phyloP scores from a whole-genome alignment of 257 asterid genomes.

The Eustoma russellianum region DNA sequence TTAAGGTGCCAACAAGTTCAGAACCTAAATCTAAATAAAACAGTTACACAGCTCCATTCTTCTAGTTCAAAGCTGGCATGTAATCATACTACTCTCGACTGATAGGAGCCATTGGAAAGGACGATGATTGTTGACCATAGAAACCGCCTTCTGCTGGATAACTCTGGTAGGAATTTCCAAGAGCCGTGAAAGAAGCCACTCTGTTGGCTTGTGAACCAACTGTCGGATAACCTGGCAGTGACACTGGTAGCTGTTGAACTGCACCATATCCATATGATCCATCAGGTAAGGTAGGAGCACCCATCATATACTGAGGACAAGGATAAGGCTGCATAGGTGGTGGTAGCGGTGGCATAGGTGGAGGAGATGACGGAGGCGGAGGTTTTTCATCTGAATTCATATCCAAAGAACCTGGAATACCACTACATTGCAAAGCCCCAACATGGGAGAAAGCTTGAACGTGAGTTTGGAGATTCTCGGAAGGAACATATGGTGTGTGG shows the following conservation, averaged over 20 bases:
- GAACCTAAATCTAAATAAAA: not conserved
- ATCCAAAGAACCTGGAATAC: constrained; percentile 23
- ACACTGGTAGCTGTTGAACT: constrained; percentile 31
- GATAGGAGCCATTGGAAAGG: constrained; percentile 63
- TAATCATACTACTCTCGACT: constrained; percentile 33
- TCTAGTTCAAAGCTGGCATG: not conserved
- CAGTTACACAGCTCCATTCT: not conserved
- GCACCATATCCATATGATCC: constrained; percentile 38
- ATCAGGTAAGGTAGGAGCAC: constrained; percentile 23
- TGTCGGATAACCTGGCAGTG: constrained; percentile 26
- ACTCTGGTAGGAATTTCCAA: constrained; percentile 31
- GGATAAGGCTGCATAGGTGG: constrained; percentile 72
- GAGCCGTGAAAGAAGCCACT: constrained; percentile 21
- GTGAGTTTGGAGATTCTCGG: constrained; percentile 30
- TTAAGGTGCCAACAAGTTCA: no score
- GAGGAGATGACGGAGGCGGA: constrained; percentile 81
- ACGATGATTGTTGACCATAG: constrained; percentile 27
- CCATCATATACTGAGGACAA: constrained; percentile 46
- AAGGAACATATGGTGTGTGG: constrained; percentile 31
- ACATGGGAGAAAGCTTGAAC: constrained; percentile 18
- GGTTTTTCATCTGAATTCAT: constrained; percentile 30
- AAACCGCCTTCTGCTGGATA: constrained; percentile 53
- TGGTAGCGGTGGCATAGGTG: constrained; percentile 56
- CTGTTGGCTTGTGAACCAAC: constrained; percentile 33
- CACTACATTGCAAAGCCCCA: constrained; percentile 22